Evolutionary conservation across 495 filamentous ascomycete genomes (phyloP).

Genomic region (Neurospora sp.): DNA sequence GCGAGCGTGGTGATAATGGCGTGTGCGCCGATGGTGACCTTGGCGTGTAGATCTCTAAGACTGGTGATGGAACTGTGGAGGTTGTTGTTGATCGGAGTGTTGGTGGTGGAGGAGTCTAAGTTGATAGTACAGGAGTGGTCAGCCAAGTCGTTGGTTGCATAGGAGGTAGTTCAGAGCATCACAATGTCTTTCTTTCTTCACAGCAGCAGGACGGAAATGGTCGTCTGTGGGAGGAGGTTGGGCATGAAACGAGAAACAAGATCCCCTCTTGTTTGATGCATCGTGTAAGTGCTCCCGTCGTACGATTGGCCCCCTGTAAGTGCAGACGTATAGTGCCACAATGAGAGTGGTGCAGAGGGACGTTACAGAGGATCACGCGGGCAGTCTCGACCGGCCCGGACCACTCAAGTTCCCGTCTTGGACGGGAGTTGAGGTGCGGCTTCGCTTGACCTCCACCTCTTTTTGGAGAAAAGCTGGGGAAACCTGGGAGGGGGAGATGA

Average conservation of each 20-base stretch:
- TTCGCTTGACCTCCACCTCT: neutral
- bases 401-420: constrained; percentile 5
- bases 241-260: neutral
- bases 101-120: neutral
- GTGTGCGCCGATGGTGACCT: constrained; percentile 19
- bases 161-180: neutral
- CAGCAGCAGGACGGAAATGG: neutral
- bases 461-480: neutral
- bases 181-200: neutral
- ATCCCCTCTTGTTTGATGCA: neutral
- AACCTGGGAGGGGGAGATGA: neutral
- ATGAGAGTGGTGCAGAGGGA: neutral
- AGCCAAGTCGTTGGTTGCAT: constrained; percentile 7
- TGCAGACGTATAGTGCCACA: neutral
- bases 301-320: neutral
- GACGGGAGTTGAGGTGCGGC: constrained; percentile 10
- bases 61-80: neutral
- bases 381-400: neutral
- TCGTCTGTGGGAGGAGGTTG: neutral
- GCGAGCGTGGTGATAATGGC: constrained; percentile 21
- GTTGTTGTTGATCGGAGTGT: neutral
- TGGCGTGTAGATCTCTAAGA: constrained; percentile 9
- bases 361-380: neutral
- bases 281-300: neutral
- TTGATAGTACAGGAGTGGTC: constrained; percentile 7